Conservation (phyloP, 495 filamentous ascomycete species). For the Penicillium macrosclerotiorum region DNA sequence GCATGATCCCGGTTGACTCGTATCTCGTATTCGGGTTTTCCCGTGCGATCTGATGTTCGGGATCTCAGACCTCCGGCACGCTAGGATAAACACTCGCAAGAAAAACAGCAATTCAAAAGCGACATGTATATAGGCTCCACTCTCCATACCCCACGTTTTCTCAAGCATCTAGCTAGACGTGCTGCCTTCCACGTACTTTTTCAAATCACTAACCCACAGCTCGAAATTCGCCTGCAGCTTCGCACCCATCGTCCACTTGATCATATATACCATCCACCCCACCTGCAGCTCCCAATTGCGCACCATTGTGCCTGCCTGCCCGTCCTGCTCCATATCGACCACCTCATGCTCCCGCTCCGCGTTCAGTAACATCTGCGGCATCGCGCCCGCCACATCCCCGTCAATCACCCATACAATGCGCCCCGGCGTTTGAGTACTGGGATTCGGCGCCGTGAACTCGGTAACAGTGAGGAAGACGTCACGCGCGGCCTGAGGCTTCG, state of each 20-base stretch:
- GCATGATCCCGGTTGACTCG: background rate
- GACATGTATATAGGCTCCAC: too few species aligned
- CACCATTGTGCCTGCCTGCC: slow-evolving; percentile 37
- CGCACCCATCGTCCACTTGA: slow-evolving; percentile 37
- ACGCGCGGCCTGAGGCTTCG: slow-evolving; percentile 25
- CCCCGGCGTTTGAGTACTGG: slow-evolving; percentile 16
- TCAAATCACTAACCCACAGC: slow-evolving; percentile 41
- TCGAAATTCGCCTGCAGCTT: slow-evolving; percentile 36
- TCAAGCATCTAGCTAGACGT: background rate
- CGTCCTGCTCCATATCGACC: slow-evolving; percentile 27
- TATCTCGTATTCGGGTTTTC: background rate
- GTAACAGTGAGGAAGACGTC: slow-evolving; percentile 27
- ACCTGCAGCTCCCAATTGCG: slow-evolving; percentile 45
- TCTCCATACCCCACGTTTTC: too few species aligned
- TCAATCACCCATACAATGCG: slow-evolving; percentile 40
- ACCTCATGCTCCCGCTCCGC: slow-evolving; percentile 45
- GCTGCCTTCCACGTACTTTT: slow-evolving; percentile 27
- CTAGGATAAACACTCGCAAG: too few species aligned
- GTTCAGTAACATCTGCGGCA: slow-evolving; percentile 27
- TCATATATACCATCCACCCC: slow-evolving; percentile 38
- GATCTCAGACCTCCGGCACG: too few species aligned
- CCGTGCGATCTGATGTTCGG: too few species aligned
- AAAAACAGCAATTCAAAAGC: too few species aligned
- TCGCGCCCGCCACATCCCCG: slow-evolving; percentile 21
- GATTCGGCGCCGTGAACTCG: slow-evolving; percentile 29